Conservation (phyloP, 225 moss, liverwort and hornwort genomes). For the Takakia lepidozioides region DNA sequence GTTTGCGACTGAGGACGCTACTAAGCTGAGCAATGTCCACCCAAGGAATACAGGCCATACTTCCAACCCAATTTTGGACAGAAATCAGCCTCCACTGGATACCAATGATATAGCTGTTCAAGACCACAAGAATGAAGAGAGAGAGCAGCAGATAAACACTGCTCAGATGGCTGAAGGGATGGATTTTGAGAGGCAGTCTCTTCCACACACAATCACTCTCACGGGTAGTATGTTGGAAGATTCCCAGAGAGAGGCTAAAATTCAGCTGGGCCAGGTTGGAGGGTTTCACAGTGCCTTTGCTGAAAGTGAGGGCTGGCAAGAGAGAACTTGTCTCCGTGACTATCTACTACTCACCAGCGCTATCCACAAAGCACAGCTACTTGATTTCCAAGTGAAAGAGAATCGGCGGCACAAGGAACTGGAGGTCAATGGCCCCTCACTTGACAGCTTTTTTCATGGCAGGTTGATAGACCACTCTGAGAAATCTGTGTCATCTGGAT, state of each 20-base stretch:
- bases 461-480: conserved; percentile 22
- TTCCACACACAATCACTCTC: too few relatives aligned
- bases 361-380: conserved; percentile 74
- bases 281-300: conserved; percentile 19
- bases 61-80: conserved; percentile 7
- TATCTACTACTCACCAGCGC: conserved; percentile 57
- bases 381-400: conserved; percentile 87
- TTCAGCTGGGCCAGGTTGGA: conserved; percentile 24
- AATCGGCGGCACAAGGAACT: conserved; percentile 70
- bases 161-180: conserved; percentile 15
- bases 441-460: conserved; percentile 46
- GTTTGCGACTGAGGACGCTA: conserved; percentile 28
- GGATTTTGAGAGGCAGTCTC: conserved; percentile 21
- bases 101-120: conserved; percentile 17
- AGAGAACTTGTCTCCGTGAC: conserved; percentile 47
- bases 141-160: conserved; percentile 7
- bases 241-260: conserved; percentile 32
- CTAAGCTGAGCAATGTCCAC: conserved; percentile 19
- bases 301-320: conserved; percentile 36
- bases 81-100: conserved; percentile 5
- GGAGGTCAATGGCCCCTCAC: conserved; percentile 22
- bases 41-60: conserved; percentile 10
- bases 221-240: too few relatives aligned
- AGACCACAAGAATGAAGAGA: conserved; percentile 18
- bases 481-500: conserved; percentile 24